A percentile compares a stretch with the other conserved stretches of the same genome.
Evolutionary conservation across 2,329 filamentous ascomycete species (phyloP).

Genomic region (Nemania sp.): DNA sequence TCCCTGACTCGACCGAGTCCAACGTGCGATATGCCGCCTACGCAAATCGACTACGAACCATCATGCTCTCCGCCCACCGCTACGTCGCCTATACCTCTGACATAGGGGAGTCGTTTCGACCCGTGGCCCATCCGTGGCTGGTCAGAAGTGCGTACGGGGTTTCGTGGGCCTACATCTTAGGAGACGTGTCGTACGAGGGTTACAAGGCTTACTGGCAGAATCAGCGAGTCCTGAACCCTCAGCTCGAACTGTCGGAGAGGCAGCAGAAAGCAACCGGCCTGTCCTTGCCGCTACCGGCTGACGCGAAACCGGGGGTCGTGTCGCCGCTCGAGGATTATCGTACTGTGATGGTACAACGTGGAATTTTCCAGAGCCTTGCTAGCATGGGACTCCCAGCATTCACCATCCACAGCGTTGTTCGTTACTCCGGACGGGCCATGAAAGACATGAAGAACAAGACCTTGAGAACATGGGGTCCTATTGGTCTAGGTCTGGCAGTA

Average conservation of each 20-base stretch:
- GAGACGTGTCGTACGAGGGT: conserved; percentile 90
- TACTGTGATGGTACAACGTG: conserved; percentile 88
- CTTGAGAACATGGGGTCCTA: conserved; percentile 84
- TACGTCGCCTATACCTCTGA: conserved; percentile 98
- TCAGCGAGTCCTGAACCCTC: conserved; percentile 72
- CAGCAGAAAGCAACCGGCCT: conserved; percentile 56
- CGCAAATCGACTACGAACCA: conserved; percentile 80
- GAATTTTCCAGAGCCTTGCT: conserved; percentile 86
- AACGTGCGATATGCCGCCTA: conserved; percentile 92
- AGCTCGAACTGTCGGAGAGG: conserved; percentile 57
- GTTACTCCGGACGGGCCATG: conserved; percentile 84
- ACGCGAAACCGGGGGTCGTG: conserved; percentile 48
- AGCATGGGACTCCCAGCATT: conserved; percentile 94
- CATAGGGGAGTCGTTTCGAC: conserved; percentile 94
- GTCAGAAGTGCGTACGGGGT: conserved; percentile 85
- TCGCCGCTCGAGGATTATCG: conserved; percentile 86
- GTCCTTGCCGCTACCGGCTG: conserved; percentile 39
- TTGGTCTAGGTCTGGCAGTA: conserved; percentile 76
- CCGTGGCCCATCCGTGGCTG: conserved; percentile 82
- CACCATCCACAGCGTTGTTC: conserved; percentile 90
- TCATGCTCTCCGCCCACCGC: conserved; percentile 86
- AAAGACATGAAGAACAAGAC: conserved; percentile 78
- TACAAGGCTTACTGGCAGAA: conserved; percentile 95
- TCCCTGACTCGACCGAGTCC: conserved; percentile 79
- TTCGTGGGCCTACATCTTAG: conserved; percentile 89